A percentile compares a stretch with the other conserved stretches of the same genome.
Conservation (phyloP, 495 filamentous ascomycete genomes). For the Cercophora samala region DNA sequence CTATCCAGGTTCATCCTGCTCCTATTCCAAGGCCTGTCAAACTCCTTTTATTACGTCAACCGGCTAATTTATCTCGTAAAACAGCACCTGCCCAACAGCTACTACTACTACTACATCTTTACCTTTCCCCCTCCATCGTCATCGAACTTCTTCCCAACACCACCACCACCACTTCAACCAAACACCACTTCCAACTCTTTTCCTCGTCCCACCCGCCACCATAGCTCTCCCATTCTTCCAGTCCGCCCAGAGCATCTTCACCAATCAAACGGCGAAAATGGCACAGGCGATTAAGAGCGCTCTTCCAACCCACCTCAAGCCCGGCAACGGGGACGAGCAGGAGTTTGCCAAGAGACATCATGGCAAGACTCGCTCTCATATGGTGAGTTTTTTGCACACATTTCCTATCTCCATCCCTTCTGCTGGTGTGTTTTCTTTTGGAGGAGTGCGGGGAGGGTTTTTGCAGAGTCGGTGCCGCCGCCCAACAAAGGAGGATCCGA, state of each 20-base stretch:
- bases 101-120: conserved; percentile 10
- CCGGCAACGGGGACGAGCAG: conserved; percentile 51
- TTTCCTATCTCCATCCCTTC: conserved; percentile 12
- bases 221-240: conserved; percentile 4
- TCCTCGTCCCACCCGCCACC: background rate
- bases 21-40: conserved; percentile 14
- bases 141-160: conserved; percentile 2
- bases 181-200: conserved; percentile 10
- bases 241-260: conserved; percentile 3
- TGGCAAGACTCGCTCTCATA: conserved; percentile 91
- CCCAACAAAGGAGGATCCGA: conserved; percentile 1
- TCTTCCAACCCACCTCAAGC: conserved; percentile 77
- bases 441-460: background rate
- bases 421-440: background rate
- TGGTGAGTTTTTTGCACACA: conserved; percentile 67
- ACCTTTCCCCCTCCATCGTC: conserved; percentile 11
- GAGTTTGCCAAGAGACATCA: conserved; percentile 71
- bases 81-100: conserved; percentile 12
- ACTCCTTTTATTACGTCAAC: conserved; percentile 36
- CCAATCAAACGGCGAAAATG: conserved; percentile 52
- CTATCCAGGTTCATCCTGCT: conserved; percentile 23
- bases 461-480: background rate
- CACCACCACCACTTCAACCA: background rate
- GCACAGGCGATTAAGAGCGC: conserved; percentile 62
- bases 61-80: conserved; percentile 31